Evolutionary conservation across 2,329 filamentous ascomycete species (phyloP), one percentile per base, ranked within the genome.

Genomic region (Alternaria sp.): DNA sequence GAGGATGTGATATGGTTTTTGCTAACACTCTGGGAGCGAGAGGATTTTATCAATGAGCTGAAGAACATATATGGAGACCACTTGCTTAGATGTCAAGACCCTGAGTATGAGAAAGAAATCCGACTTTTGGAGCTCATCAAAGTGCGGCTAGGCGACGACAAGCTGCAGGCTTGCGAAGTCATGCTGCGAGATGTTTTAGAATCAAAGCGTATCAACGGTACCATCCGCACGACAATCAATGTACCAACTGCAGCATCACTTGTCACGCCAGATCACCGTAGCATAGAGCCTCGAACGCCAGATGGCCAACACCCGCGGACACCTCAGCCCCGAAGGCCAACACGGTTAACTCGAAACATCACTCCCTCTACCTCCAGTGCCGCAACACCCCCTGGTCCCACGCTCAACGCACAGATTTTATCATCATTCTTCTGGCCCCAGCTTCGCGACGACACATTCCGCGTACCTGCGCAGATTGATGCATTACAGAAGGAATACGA

Each of bases 181-280:
- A 99, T 99, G 95, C 87, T 99, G 59, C 92, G 91, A 65, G 95
- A 99, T 76, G 91, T 98, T 36, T 86, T 91, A 66, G 94, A 97
- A 73, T 97, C 93, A 2, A 85, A 86, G 62, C 86, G 87, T 43
- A 87, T 96, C 60, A 92, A 97, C 74, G 81, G 84, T 8, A 82
- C 85, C 4, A 77, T 76, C 6, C 73, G 62, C 43, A 69, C 70
- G 38, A 65, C 71, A 5, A 67, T 63, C 56, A 63, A 38, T 12
- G 46, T 22, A 38, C 52, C 60, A n/a, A 44, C 52, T 18, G 18
- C 59, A 7, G 56, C 63, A 10, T 60, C 60, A 4, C 55, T 66
- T 9, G 62, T 59, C 20, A 73, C 68, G n/a, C 70, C 71, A 22
- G 68, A 71, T 18, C 49, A 63, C 9, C 68, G 58, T 48, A 56